Percentiles rank a stretch among this genome's conserved stretches.
These are phyloP conservation scores for Xylaria sp. DNA, from an alignment of 2,329 filamentous ascomycete species.

Conservation along the genomic window DNA sequence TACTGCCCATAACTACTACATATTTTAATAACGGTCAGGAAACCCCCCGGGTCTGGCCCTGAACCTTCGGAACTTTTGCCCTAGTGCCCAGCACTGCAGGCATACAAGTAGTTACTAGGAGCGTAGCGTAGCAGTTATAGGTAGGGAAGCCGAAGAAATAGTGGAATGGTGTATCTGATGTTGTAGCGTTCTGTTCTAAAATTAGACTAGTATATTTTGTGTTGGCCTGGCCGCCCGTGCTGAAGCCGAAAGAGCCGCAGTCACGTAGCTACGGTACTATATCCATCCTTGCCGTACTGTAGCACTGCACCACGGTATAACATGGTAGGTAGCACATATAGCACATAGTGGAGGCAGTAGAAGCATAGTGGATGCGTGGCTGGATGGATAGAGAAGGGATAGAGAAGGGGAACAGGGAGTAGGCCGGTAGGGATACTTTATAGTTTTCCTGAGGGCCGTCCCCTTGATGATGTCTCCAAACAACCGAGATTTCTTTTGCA, in stretches of 20 bases:
- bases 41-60: not conserved
- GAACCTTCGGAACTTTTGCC: slow-evolving; percentile 16
- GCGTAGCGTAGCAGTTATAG: not conserved
- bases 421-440: too few relatives aligned
- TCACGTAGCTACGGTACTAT: not conserved
- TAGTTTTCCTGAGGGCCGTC: too few relatives aligned
- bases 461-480: too few relatives aligned
- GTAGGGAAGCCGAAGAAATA: not conserved
- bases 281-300: not conserved
- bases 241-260: slow-evolving; percentile 25
- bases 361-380: too few relatives aligned
- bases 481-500: too few relatives aligned
- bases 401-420: too few relatives aligned
- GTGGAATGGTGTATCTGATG: not conserved
- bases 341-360: not conserved
- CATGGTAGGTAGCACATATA: not conserved
- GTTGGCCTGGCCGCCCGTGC: slow-evolving; percentile 1
- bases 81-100: not conserved
- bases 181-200: slow-evolving; percentile 18
- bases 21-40: not conserved
- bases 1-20: too few relatives aligned
- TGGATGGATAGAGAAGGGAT: too few relatives aligned
- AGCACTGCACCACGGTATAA: not conserved
- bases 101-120: not conserved
- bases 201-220: slow-evolving; percentile 1